Evolutionary conservation across 179 eudicot species (phyloP).

Genomic region (Sideroxylon spinosum): DNA sequence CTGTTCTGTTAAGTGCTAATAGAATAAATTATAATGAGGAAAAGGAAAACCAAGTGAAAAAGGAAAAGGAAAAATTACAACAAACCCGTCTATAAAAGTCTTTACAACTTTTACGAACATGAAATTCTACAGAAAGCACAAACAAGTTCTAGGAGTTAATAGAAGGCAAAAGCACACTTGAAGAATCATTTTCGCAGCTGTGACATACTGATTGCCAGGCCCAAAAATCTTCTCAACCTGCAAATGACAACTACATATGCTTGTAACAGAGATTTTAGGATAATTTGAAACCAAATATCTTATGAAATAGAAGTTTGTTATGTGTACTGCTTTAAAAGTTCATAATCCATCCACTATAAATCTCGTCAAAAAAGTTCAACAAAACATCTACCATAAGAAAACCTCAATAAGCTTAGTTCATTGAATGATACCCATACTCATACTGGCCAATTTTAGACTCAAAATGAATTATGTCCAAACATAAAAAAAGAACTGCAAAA

Average conservation of each 20-base stretch:
- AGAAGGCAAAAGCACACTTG: constrained; percentile 44
- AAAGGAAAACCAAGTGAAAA: not conserved
- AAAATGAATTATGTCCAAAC: too few relatives aligned
- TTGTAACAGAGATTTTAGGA: not conserved
- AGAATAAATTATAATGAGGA: not conserved
- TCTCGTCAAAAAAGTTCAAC: too few relatives aligned
- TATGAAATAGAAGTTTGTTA: not conserved
- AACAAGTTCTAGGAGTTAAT: not conserved
- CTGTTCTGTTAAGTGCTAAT: constrained; percentile 63
- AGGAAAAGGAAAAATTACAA: not conserved
- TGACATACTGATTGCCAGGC: constrained; percentile 94
- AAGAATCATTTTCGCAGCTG: constrained; percentile 97
- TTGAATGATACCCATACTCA: too few relatives aligned
- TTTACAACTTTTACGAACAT: not conserved
- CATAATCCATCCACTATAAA: too few relatives aligned
- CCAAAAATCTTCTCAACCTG: constrained; percentile 96
- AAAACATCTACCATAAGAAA: too few relatives aligned
- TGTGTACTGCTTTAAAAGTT: not conserved
- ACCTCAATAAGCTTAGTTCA: too few relatives aligned
- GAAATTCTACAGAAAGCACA: not conserved
- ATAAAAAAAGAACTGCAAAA: too few relatives aligned
- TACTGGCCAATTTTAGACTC: too few relatives aligned
- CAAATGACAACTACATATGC: constrained; percentile 7
- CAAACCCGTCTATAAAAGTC: not conserved
- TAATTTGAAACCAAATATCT: not conserved